phyloP scores from a whole-genome alignment of 2,329 filamentous ascomycete species.

The Thielaviopsis euricoi region DNA sequence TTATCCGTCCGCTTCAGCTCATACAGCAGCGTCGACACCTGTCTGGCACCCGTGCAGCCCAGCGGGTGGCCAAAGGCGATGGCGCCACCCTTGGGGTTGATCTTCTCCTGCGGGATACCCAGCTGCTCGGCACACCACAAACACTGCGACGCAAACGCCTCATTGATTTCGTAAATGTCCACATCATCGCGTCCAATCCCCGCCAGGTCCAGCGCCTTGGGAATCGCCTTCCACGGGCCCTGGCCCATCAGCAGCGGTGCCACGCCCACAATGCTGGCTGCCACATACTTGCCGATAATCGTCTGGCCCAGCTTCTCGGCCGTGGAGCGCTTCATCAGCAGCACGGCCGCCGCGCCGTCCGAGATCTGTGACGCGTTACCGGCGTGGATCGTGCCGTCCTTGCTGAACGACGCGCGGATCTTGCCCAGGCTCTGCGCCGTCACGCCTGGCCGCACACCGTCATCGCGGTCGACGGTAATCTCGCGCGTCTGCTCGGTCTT shows the following conservation, averaged over 20 bases:
- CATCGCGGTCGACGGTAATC: slow-evolving; percentile 70
- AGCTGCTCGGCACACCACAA: slow-evolving; percentile 86
- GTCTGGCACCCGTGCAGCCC: slow-evolving; percentile 83
- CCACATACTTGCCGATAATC: slow-evolving; percentile 84
- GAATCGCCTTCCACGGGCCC: slow-evolving; percentile 91
- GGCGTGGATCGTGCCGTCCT: slow-evolving; percentile 86
- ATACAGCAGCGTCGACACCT: slow-evolving; percentile 81
- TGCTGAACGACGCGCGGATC: slow-evolving; percentile 78
- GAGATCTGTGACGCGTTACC: slow-evolving; percentile 94
- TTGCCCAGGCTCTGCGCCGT: slow-evolving; percentile 80
- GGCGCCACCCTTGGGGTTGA: slow-evolving; percentile 93
- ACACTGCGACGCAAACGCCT: slow-evolving; percentile 92
- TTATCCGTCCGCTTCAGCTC: slow-evolving; percentile 73
- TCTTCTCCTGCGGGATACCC: slow-evolving; percentile 64
- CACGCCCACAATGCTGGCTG: slow-evolving; percentile 73
- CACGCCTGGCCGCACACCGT: slow-evolving; percentile 72
- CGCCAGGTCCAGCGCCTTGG: slow-evolving; percentile 74
- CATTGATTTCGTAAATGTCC: slow-evolving; percentile 97
- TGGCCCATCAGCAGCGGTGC: slow-evolving; percentile 90
- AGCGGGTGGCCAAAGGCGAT: slow-evolving; percentile 94
- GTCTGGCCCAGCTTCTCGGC: slow-evolving; percentile 76
- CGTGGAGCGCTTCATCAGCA: slow-evolving; percentile 87
- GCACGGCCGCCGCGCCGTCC: slow-evolving; percentile 84
- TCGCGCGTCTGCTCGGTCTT: slow-evolving; percentile 77
- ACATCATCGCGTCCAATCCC: slow-evolving; percentile 79